Conservation (phyloP, 2,329 filamentous ascomycete species). For the Aspergillus oerlinghausenensis region DNA sequence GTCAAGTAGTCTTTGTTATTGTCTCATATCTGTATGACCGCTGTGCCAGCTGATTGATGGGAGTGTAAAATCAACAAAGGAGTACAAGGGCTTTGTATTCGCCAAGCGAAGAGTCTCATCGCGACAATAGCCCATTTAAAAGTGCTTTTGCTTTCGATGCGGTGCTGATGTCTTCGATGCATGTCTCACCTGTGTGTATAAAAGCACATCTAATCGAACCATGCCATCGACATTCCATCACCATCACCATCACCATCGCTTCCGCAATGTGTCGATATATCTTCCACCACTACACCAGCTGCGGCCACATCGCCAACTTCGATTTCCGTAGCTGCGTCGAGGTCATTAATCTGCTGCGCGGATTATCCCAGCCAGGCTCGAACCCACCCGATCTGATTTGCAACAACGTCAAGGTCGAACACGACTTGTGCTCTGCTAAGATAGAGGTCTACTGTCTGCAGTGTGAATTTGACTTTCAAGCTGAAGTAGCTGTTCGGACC, state of each 20-base stretch:
- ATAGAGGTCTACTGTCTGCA: conserved; percentile 7
- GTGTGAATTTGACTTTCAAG: conserved; percentile 10
- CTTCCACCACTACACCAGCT: conserved; percentile 24
- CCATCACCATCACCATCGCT: neutral
- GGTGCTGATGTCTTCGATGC: neutral
- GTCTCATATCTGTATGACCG: neutral
- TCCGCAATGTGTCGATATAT: conserved; percentile 22
- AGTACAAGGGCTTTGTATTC: neutral
- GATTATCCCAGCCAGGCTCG: neutral
- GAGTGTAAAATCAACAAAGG: neutral
- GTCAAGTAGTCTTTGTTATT: neutral
- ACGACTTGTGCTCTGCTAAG: conserved; percentile 8
- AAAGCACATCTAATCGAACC: neutral
- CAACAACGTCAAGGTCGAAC: conserved; percentile 1
- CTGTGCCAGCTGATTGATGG: neutral
- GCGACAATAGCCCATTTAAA: neutral
- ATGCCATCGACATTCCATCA: neutral
- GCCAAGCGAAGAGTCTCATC: neutral
- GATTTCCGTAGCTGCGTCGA: conserved; percentile 20
- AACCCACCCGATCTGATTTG: conserved; percentile 1
- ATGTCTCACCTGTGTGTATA: neutral
- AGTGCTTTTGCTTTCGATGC: neutral
- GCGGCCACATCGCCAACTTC: conserved; percentile 26
- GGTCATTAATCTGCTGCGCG: conserved; percentile 18
- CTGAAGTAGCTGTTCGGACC: neutral